Conservation (phyloP, 108 stramenopile species). For the Skeletonema menzelii region DNA sequence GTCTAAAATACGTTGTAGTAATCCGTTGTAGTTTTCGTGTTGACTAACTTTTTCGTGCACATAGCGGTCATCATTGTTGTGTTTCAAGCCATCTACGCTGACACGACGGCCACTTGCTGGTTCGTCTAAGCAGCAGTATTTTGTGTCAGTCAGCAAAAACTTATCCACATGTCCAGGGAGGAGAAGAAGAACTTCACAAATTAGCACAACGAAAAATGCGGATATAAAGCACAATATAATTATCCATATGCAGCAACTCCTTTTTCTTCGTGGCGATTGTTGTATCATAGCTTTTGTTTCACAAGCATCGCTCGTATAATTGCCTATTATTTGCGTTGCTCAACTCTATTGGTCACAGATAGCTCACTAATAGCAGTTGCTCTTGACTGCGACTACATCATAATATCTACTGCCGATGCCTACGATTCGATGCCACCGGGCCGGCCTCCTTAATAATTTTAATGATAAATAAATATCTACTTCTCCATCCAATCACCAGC, state of each 20-base stretch:
- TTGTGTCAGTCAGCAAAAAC: constrained; percentile 13
- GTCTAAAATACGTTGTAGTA: neutral
- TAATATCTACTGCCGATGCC: no score
- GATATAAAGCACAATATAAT: neutral
- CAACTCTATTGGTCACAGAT: no score
- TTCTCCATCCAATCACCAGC: no score
- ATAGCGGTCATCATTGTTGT: neutral
- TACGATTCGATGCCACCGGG: no score
- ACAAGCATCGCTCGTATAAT: no score
- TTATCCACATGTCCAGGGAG: constrained; percentile 8
- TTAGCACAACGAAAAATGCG: neutral
- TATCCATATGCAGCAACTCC: neutral
- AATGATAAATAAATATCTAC: no score
- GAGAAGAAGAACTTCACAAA: neutral
- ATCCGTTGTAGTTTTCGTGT: neutral
- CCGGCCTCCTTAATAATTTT: no score
- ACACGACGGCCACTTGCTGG: neutral
- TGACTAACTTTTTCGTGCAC: neutral
- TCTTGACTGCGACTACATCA: no score
- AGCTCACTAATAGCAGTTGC: no score
- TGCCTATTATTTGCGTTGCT: no score
- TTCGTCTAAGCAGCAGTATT: constrained; percentile 1
- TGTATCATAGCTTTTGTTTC: neutral
- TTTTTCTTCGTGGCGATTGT: neutral
- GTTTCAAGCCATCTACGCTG: neutral